Evolutionary conservation across 2,329 filamentous ascomycete species (phyloP).

Genomic region (Ampelomyces quisqualis): DNA sequence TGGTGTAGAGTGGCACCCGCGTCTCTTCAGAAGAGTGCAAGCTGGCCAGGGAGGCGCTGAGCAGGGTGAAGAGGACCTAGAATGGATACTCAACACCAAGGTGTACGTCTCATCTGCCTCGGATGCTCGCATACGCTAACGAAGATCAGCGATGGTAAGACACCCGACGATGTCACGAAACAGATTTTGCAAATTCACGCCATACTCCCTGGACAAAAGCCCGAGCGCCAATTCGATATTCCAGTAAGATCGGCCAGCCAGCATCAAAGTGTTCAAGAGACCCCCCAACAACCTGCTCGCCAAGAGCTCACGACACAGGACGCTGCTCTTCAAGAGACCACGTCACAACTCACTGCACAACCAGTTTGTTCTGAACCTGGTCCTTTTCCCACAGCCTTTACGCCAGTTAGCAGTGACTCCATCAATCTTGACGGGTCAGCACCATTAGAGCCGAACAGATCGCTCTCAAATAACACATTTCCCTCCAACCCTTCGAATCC

Average conservation of each 20-base stretch:
- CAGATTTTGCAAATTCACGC: slow-evolving; percentile 87
- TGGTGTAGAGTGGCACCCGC: slow-evolving; percentile 82
- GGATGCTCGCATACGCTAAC: slow-evolving; percentile 8
- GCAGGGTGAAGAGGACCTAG: slow-evolving; percentile 82
- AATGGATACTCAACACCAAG: slow-evolving; percentile 89
- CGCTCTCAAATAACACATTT: slow-evolving; percentile 8
- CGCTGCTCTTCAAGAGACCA: slow-evolving; percentile 1
- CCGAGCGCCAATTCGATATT: slow-evolving; percentile 55
- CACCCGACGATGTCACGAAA: slow-evolving; percentile 69
- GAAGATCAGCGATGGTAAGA: slow-evolving; percentile 55
- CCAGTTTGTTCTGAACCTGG: slow-evolving; percentile 7
- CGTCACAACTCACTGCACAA: slow-evolving; percentile 2
- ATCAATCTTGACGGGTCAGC: slow-evolving; percentile 59
- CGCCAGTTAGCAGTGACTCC: slow-evolving; percentile 47
- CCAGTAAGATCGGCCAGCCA: slow-evolving; percentile 52
- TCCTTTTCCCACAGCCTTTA: slow-evolving; percentile 12
- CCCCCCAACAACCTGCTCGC: slow-evolving; percentile 4
- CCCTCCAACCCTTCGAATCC: slow-evolving; percentile 8
- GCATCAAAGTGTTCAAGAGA: slow-evolving; percentile 15
- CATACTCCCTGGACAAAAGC: slow-evolving; percentile 74
- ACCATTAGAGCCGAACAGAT: slow-evolving; percentile 7
- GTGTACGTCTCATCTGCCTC: slow-evolving; percentile 59
- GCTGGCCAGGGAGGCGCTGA: slow-evolving; percentile 70
- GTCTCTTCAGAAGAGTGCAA: slow-evolving; percentile 75
- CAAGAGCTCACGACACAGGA: slow-evolving; percentile 5